Conservation (phyloP, 257 asterid species). For the Marsdenia floribunda region DNA sequence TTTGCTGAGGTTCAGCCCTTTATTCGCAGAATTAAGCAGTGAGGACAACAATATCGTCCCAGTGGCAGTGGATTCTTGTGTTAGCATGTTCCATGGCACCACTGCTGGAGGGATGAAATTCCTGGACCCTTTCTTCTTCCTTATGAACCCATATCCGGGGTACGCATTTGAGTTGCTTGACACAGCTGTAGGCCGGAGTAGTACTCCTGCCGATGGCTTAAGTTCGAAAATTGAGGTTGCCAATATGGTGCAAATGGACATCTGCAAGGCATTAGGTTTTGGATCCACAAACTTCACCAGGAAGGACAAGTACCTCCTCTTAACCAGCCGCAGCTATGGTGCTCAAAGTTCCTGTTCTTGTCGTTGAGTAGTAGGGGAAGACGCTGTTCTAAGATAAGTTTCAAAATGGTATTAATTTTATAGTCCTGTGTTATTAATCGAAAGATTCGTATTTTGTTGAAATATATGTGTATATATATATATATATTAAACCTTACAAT, state of each 20-base stretch:
- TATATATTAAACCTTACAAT: too few relatives aligned
- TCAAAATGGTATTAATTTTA: too few relatives aligned
- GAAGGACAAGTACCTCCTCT: slow-evolving; percentile 2
- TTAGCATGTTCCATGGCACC: not conserved
- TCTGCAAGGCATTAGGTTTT: not conserved
- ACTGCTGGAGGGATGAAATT: not conserved
- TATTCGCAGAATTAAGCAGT: not conserved
- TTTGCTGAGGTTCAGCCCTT: slow-evolving; percentile 1
- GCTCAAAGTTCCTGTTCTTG: too few relatives aligned
- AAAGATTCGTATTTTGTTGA: too few relatives aligned
- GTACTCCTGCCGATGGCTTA: not conserved
- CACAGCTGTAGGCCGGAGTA: too few relatives aligned
- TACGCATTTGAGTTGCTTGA: not conserved
- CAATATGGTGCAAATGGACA: not conserved
- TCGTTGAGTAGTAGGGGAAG: too few relatives aligned
- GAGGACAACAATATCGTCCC: not conserved
- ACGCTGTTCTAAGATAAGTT: too few relatives aligned
- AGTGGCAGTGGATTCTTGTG: not conserved
- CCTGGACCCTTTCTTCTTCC: not conserved
- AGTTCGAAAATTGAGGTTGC: not conserved
- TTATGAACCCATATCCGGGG: not conserved
- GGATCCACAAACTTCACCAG: not conserved
- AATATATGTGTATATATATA: too few relatives aligned
- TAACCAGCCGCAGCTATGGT: not conserved
- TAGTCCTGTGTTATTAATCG: too few relatives aligned